Base-by-base conservation (phyloP, 2,329 filamentous ascomycete genomes). In the Zymoseptoria ardabiliae region DNA sequence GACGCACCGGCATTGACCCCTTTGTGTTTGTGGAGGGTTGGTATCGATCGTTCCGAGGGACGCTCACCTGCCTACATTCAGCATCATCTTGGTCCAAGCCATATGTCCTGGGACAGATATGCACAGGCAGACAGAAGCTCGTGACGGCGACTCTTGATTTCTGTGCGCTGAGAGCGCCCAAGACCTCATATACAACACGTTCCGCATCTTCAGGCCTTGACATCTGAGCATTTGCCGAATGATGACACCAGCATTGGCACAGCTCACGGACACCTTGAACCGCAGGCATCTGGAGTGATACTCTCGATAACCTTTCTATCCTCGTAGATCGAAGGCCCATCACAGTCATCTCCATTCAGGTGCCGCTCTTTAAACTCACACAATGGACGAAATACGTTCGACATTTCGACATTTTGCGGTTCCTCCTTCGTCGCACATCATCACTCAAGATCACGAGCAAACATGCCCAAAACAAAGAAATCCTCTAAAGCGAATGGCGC, bases 381-480 rank as follows among this genome's bases (percentile, higher is more conserved):
- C 35, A 45, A 45, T 45, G 35, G n/a, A n/a, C 17, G 35, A 17
- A 45, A 45, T 45, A 17, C 35, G 2, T 21, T 9, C 7, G 13
- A 20, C 10, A 54, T 54, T 28, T 54, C n/a, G 53, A 35, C 21
- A n/a, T 35, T 35, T 23, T 54, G 53, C 28, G 19, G 10, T 54
- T 5, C 19, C n/a, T 21, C 30, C 53, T 7, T 25, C 25, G 25
- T 54, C 53, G n/a, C 25, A 21, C 25, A n/a, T 22, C 25, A 35
- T n/a, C 11, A 7, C 25, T 22, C 9, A 11, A 20, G 17, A 45
- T 13, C 22, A 35, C 20, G 19, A 50, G 6, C 22, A 50, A 61
- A 17, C n/a, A 66, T 66, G 64, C 55, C 61, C n/a, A 63, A 62
- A 55, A 25, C 59, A 52, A 64, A 64, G 59, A 54, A 30, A 23